A percentile compares a stretch with the other conserved stretches of the same genome.
Evolutionary conservation across 192 early-diverging fungal species (phyloP).

Genomic region (Coemansia sp.): DNA sequence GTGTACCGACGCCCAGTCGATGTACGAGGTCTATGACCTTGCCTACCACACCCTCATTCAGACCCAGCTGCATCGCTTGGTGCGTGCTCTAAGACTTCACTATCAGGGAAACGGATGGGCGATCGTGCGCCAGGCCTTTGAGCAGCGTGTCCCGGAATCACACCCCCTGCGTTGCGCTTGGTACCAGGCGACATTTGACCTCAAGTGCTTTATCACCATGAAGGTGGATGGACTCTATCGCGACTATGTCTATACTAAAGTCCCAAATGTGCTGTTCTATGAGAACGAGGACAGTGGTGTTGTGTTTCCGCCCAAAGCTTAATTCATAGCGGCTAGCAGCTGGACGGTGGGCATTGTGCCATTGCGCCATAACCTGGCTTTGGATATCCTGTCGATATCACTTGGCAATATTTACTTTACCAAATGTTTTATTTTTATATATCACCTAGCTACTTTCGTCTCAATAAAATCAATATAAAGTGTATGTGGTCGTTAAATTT

Average conservation of each 20-base stretch:
- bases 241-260: constrained; percentile 54
- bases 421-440: not conserved
- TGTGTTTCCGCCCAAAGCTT: constrained; percentile 13
- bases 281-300: constrained; percentile 24
- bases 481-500: not conserved
- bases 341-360: too few species aligned
- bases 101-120: constrained; percentile 62
- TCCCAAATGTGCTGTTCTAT: constrained; percentile 54
- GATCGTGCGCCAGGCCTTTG: constrained; percentile 56
- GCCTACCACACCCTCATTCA: constrained; percentile 66
- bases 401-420: not conserved
- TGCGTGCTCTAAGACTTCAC: constrained; percentile 61
- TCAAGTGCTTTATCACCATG: constrained; percentile 68
- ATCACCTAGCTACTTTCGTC: not conserved
- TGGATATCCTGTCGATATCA: not conserved
- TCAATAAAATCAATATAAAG: too few species aligned
- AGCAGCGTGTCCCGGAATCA: constrained; percentile 44
- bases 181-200: constrained; percentile 50
- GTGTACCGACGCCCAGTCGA: constrained; percentile 55
- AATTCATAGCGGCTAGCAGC: too few species aligned
- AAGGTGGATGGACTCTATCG: constrained; percentile 68
- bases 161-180: constrained; percentile 54
- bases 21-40: constrained; percentile 56
- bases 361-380: constrained; percentile 1
- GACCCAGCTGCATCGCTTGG: constrained; percentile 61